These are phyloP conservation scores for Tarenaya hassleriana DNA, from an alignment of 345 rosid species.

Conservation along the genomic window DNA sequence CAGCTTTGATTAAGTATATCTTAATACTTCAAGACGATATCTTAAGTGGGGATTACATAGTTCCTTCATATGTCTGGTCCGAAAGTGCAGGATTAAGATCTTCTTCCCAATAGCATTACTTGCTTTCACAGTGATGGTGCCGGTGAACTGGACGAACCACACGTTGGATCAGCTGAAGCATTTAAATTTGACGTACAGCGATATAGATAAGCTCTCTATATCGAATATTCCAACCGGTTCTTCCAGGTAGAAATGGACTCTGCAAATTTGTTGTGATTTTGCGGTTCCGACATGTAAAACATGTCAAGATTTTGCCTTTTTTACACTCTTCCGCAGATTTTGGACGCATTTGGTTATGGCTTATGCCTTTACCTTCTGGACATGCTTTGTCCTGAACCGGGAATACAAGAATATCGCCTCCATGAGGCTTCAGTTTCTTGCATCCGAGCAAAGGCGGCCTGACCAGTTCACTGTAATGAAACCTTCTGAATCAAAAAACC, in stretches of 20 bases:
- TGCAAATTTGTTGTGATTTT: conserved; percentile 17
- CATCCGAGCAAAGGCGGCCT: conserved; percentile 65
- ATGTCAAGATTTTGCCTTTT: neutral
- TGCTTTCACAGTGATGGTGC: conserved; percentile 68
- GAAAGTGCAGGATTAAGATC: conserved; percentile 64
- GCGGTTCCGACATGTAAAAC: conserved; percentile 1
- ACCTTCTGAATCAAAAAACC: neutral
- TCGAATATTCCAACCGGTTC: conserved; percentile 82
- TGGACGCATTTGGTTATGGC: conserved; percentile 93
- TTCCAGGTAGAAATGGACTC: conserved; percentile 36
- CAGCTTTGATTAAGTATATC: no score
- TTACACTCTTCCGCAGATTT: conserved; percentile 43
- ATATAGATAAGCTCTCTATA: conserved; percentile 81
- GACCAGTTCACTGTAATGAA: conserved; percentile 72
- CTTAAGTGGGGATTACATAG: neutral
- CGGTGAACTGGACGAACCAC: conserved; percentile 79
- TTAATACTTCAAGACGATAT: neutral
- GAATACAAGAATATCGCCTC: conserved; percentile 71
- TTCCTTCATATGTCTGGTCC: neutral
- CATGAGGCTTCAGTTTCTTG: conserved; percentile 88
- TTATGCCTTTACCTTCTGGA: conserved; percentile 85
- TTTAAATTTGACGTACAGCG: conserved; percentile 49
- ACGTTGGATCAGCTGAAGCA: conserved; percentile 43
- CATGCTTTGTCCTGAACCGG: conserved; percentile 64
- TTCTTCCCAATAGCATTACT: conserved; percentile 69